Base-by-base conservation (phyloP, 768 basidiomycete species). In the Porphyrellus cyaneotinctus region DNA sequence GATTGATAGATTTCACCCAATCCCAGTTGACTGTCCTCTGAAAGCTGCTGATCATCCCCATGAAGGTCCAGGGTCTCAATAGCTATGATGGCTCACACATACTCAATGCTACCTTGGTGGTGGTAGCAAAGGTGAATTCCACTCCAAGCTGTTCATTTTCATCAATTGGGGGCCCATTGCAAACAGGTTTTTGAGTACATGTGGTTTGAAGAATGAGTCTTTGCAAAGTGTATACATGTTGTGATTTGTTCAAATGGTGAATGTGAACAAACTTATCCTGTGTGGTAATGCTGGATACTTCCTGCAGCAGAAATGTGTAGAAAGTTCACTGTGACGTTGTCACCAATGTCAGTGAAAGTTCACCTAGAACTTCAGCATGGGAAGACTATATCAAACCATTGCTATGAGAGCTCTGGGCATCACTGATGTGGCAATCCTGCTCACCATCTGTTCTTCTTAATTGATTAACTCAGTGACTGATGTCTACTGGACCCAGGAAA, bases 181-280 rank as follows among this genome's bases (percentile, higher is more conserved):
- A 23, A 95, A 94, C 59, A 75, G 79, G 4, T 97, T 99, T 71
- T 74, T 99, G 41, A 80, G 78, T 48, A 85, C 88, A 3, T 91
- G 91, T 59, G 95, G 97, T 12, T 90, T 93, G 15, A 87, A 84
- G 63, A 84, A 80, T 38, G 90, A 93, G 63, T 95, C 95, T 5
- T 75, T 98, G 12, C 95, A 98, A 82, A 79, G 85, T 90, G 57
- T 48, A 63, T 4, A 35, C 12, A 4, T 11, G 12, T 24, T 4
- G 33, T 36, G 6, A 15, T 51, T 17, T 18, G 13, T n/a, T 17
- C 8, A 18, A 30, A 14, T 37, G 18, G 5, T 26, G 5, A 35
- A n/a, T n/a, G n/a, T n/a, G n/a, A n/a, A n/a, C n/a, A n/a, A n/a
- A n/a, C n/a, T n/a, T n/a, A n/a, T n/a, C n/a, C n/a, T n/a, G n/a